These are phyloP conservation scores for Hibiscus trionum DNA, from an alignment of 345 rosid genomes.

Conservation along the genomic window DNA sequence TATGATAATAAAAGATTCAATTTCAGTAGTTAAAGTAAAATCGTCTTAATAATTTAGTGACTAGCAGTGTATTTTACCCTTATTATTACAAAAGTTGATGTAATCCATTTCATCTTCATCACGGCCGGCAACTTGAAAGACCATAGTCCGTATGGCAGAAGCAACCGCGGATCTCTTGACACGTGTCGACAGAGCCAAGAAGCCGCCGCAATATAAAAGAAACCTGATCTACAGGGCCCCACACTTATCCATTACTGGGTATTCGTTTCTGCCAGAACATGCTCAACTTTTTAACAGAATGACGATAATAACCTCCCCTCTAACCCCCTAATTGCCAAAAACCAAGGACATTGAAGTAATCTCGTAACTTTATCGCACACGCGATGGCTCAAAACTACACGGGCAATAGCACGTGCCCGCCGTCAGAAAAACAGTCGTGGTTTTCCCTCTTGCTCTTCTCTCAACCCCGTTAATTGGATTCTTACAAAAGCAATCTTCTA, in stretches of 20 bases:
- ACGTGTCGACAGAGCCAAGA: too few relatives aligned
- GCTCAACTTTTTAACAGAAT: neutral
- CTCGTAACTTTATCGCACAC: neutral
- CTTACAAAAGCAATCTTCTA: slow-evolving; percentile 4
- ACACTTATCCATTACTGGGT: slow-evolving; percentile 21
- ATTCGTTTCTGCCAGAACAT: slow-evolving; percentile 19
- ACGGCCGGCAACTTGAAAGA: too few relatives aligned
- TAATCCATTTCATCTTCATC: too few relatives aligned
- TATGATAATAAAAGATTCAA: too few relatives aligned
- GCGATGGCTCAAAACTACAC: neutral
- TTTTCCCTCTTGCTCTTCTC: neutral
- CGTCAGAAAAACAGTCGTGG: slow-evolving; percentile 7
- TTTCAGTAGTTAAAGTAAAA: too few relatives aligned
- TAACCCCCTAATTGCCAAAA: too few relatives aligned
- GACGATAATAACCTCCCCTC: neutral
- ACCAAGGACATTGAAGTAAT: slow-evolving; percentile 12
- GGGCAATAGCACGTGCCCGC: slow-evolving; percentile 26
- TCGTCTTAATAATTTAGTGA: too few relatives aligned
- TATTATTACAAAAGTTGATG: neutral
- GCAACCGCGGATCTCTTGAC: too few relatives aligned
- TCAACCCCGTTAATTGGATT: neutral
- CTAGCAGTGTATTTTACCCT: too few relatives aligned
- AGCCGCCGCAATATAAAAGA: too few relatives aligned
- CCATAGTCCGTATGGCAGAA: too few relatives aligned
- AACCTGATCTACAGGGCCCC: neutral